Conservation (phyloP, 2,329 filamentous ascomycete genomes). For the Ilyonectria robusta region DNA sequence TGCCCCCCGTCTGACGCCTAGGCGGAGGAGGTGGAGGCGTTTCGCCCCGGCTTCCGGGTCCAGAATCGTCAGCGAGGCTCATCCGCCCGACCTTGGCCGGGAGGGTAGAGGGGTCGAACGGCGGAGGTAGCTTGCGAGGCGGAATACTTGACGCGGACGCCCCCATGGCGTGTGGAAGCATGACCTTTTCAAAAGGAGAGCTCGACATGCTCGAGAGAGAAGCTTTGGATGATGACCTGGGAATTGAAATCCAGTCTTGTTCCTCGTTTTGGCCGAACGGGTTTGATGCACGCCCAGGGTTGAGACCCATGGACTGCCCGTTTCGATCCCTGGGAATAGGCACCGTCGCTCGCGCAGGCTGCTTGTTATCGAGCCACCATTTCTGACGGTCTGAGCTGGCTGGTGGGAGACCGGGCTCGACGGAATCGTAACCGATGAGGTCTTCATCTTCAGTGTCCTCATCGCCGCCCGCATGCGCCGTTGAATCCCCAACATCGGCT, state of each 20-base stretch:
- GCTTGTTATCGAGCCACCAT: slow-evolving; percentile 79
- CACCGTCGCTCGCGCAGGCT: slow-evolving; percentile 81
- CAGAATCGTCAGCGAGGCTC: slow-evolving; percentile 59
- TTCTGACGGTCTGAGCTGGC: slow-evolving; percentile 78
- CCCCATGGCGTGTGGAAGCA: slow-evolving; percentile 62
- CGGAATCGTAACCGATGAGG: slow-evolving; percentile 83
- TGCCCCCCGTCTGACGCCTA: slow-evolving; percentile 55
- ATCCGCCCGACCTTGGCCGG: slow-evolving; percentile 63
- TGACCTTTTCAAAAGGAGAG: slow-evolving; percentile 72
- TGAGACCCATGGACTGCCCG: slow-evolving; percentile 73
- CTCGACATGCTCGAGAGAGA: slow-evolving; percentile 71
- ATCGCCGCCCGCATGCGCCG: slow-evolving; percentile 66
- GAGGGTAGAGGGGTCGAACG: slow-evolving; percentile 62
- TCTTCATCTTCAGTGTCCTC: slow-evolving; percentile 83
- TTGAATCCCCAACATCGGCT: slow-evolving; percentile 75
- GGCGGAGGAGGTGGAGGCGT: slow-evolving; percentile 63
- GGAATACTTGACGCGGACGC: slow-evolving; percentile 61
- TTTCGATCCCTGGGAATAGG: slow-evolving; percentile 70
- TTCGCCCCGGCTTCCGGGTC: slow-evolving; percentile 42
- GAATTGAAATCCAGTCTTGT: slow-evolving; percentile 85
- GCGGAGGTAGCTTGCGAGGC: slow-evolving; percentile 66
- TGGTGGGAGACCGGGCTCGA: slow-evolving; percentile 82
- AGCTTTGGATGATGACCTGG: slow-evolving; percentile 67
- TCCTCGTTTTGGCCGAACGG: slow-evolving; percentile 83
- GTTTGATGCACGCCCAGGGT: slow-evolving; percentile 82